Percentiles rank a stretch among this genome's conserved stretches.
These are phyloP conservation scores for Knoxdaviesia proteae DNA, from an alignment of 2,329 filamentous ascomycete species.

Conservation along the genomic window DNA sequence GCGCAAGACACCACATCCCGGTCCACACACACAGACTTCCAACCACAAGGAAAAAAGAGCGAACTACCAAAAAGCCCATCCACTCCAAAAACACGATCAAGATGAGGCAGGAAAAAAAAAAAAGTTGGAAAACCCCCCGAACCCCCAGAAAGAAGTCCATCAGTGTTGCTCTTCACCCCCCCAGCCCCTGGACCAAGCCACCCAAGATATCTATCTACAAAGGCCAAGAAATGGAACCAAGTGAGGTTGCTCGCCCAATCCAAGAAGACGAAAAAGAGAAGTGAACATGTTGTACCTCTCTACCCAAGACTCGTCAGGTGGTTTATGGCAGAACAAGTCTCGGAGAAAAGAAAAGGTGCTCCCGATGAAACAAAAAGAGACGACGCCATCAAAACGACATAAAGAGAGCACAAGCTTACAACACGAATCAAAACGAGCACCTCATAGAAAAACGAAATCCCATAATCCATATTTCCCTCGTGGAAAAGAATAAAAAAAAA, in stretches of 20 bases:
- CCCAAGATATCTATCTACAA: too few relatives aligned
- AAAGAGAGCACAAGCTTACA: not conserved
- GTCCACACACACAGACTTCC: not conserved
- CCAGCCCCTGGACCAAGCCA: too few relatives aligned
- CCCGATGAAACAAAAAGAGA: not conserved
- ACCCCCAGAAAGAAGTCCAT: too few relatives aligned
- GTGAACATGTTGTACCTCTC: too few relatives aligned
- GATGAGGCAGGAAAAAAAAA: not conserved
- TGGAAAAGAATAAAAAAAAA: not conserved
- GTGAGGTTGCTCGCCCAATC: too few relatives aligned
- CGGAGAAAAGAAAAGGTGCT: not conserved
- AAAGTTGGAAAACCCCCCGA: too few relatives aligned
- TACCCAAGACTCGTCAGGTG: too few relatives aligned
- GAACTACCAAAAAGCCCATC: not conserved
- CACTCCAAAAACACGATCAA: not conserved
- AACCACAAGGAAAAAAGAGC: not conserved
- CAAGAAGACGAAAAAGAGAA: too few relatives aligned
- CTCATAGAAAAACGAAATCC: not conserved
- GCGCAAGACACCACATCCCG: not conserved
- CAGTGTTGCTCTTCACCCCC: too few relatives aligned
- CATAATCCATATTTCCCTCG: not conserved
- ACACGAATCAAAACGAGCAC: not conserved
- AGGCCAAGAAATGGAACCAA: too few relatives aligned
- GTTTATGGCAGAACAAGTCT: too few relatives aligned
- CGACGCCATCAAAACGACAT: not conserved